These are phyloP conservation scores for Mallotus nudiflorus DNA, from an alignment of 345 rosid genomes.

Conservation along the genomic window DNA sequence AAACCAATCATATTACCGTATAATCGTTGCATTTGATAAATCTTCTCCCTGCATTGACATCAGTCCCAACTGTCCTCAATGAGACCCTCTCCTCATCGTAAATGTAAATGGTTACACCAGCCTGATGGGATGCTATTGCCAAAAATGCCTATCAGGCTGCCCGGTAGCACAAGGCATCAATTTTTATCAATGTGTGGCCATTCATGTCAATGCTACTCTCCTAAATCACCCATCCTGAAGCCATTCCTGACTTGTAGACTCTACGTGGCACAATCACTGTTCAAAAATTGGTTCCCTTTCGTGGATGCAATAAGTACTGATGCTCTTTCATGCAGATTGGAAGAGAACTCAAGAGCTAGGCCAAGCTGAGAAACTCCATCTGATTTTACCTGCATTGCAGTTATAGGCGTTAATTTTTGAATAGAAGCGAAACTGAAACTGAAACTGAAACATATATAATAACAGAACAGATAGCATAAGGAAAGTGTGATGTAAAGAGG, in stretches of 20 bases:
- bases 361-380: slow-evolving; percentile 57
- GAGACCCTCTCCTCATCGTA: neutral
- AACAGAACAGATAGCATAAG: slow-evolving; percentile 25
- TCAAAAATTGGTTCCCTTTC: slow-evolving; percentile 23
- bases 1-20: neutral
- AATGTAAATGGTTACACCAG: neutral
- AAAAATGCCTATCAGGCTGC: too few species aligned
- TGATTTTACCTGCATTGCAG: slow-evolving; percentile 62
- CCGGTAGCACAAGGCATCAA: slow-evolving; percentile 61
- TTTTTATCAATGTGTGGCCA: slow-evolving; percentile 57
- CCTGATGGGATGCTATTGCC: neutral
- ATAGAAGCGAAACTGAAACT: neutral
- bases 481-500: slow-evolving; percentile 59
- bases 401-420: neutral
- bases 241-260: slow-evolving; percentile 22
- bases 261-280: slow-evolving; percentile 37
- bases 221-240: slow-evolving; percentile 53
- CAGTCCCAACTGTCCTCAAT: neutral
- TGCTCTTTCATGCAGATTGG: slow-evolving; percentile 33
- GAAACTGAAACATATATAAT: too few species aligned
- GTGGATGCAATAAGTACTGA: slow-evolving; percentile 48
- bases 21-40: neutral
- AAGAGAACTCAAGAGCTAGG: slow-evolving; percentile 57
- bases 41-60: neutral
- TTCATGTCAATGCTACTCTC: slow-evolving; percentile 53